phyloP scores from a whole-genome alignment of 2,329 filamentous ascomycete species.

The Magnaporthiopsis rhizophila region DNA sequence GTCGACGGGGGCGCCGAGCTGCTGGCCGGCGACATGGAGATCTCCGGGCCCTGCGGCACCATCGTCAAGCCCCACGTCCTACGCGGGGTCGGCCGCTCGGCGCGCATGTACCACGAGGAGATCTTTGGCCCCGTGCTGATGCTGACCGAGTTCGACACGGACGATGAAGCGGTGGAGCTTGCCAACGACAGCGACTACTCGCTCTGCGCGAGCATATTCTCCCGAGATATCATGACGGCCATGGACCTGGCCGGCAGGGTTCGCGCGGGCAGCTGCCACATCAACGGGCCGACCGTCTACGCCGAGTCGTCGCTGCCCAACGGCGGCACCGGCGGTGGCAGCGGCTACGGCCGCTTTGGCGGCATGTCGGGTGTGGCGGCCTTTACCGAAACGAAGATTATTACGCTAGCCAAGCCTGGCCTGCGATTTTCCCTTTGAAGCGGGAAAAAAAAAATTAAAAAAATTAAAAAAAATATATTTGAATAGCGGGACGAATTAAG shows the following conservation, averaged over 20 bases:
- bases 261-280: conserved; percentile 44
- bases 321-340: conserved; percentile 29
- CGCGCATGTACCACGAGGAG: conserved; percentile 59
- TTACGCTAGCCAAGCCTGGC: conserved; percentile 21
- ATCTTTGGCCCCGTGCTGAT: conserved; percentile 59
- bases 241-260: conserved; percentile 43
- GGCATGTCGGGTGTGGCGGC: conserved; percentile 25
- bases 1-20: conserved; percentile 49
- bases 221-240: conserved; percentile 46
- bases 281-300: conserved; percentile 35
- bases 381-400: conserved; percentile 28
- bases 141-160: conserved; percentile 47
- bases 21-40: conserved; percentile 37
- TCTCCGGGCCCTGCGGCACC: conserved; percentile 27
- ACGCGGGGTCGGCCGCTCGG: conserved; percentile 50
- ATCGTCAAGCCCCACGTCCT: conserved; percentile 52
- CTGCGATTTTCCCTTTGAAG: conserved; percentile 18
- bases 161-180: conserved; percentile 56
- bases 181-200: conserved; percentile 46
- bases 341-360: conserved; percentile 34
- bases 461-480: too few species aligned
- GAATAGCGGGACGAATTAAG: too few species aligned
- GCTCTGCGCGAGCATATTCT: conserved; percentile 56
- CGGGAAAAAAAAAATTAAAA: too few species aligned
- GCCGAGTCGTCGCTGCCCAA: conserved; percentile 34